These are phyloP conservation scores for Cymodocea nodosa DNA, from an alignment of 116 monocot genomes.

Conservation along the genomic window DNA sequence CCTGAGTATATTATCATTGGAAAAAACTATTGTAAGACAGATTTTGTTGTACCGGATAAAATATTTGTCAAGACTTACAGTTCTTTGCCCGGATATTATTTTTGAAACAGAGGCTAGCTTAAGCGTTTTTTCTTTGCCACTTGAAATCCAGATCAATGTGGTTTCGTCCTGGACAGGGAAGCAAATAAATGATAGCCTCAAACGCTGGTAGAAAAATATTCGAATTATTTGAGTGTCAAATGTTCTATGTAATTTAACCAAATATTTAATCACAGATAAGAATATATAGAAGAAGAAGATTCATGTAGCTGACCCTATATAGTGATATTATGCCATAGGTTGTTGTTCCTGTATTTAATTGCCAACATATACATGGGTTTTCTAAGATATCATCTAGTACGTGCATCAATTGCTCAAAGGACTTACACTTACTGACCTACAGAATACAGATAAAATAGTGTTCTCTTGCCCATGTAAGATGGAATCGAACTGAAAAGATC, in stretches of 20 bases:
- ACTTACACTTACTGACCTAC: no score
- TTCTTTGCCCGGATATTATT: constrained; percentile 58
- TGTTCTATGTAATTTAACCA: no score
- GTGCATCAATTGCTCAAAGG: no score
- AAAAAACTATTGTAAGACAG: not conserved
- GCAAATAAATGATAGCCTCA: not conserved
- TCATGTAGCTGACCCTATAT: no score
- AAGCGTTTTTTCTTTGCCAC: constrained; percentile 35
- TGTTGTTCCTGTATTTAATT: not conserved
- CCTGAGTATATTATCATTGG: constrained; percentile 11
- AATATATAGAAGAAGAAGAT: no score
- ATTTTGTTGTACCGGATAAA: not conserved
- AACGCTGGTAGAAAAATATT: not conserved
- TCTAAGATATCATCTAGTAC: no score
- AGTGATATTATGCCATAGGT: not conserved
- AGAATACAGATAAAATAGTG: no score
- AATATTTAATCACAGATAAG: no score
- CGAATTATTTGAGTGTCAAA: not conserved
- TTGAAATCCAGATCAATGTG: constrained; percentile 35
- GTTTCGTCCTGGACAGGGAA: constrained; percentile 14
- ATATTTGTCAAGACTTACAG: constrained; percentile 22
- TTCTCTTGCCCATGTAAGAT: no score
- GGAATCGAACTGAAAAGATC: no score
- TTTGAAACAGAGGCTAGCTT: constrained; percentile 45
- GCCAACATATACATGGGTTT: no score